Conservation (phyloP, 805 yeast genomes). For the Hanseniaspora singularis region DNA sequence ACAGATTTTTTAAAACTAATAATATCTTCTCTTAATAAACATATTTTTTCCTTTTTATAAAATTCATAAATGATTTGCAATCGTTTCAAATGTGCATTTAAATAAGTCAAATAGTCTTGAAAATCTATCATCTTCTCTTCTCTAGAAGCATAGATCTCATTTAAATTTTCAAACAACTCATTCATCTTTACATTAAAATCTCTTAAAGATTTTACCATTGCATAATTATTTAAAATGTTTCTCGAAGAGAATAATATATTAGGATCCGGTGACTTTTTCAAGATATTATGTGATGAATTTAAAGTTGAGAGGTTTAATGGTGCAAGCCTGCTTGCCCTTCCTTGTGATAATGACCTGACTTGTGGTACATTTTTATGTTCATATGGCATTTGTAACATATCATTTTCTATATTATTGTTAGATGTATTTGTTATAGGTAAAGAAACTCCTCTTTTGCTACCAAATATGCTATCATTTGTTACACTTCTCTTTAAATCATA, state of each 20-base stretch:
- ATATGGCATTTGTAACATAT: no score
- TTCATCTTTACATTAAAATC: background rate
- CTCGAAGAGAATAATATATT: constrained; percentile 1
- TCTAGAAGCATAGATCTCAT: constrained; percentile 3
- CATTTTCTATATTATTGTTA: background rate
- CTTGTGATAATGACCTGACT: background rate
- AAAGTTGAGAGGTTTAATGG: constrained; percentile 7
- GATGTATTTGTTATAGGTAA: no score
- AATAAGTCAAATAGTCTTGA: background rate
- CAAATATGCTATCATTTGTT: no score
- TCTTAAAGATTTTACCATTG: constrained; percentile 3
- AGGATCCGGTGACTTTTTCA: constrained; percentile 7
- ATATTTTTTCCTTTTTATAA: background rate
- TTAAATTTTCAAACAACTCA: background rate
- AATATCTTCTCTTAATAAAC: background rate
- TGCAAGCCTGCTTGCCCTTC: constrained; percentile 5
- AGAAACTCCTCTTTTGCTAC: no score
- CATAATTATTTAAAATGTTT: constrained; percentile 1
- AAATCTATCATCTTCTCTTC: constrained; percentile 1
- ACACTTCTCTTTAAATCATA: no score
- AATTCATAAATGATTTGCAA: background rate
- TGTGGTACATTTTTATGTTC: no score
- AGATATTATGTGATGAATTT: background rate
- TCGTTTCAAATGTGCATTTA: background rate
- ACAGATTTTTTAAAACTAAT: background rate